Conservation (phyloP, 2,329 filamentous ascomycete genomes). For the Pseudogymnoascus sp. region DNA sequence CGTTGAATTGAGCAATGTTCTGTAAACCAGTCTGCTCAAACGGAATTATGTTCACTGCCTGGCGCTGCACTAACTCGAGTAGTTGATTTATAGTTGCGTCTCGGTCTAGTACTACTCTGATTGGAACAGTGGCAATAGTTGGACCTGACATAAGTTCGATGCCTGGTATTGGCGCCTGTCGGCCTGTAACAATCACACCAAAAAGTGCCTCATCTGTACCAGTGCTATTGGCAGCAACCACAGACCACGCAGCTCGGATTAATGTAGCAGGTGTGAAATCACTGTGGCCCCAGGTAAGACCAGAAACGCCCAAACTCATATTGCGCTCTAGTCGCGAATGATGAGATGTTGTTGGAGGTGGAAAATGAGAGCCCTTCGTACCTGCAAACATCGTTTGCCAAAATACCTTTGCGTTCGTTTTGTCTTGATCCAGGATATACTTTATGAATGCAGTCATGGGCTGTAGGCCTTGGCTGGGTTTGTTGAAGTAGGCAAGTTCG, state of each 20-base stretch:
- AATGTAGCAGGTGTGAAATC: constrained; percentile 25
- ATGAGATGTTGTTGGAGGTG: neutral
- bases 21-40: constrained; percentile 39
- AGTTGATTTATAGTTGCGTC: neutral
- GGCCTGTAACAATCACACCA: constrained; percentile 35
- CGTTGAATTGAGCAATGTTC: constrained; percentile 17
- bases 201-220: constrained; percentile 33
- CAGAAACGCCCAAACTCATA: neutral
- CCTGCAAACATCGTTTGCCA: neutral
- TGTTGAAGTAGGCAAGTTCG: neutral
- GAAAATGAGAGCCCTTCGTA: neutral
- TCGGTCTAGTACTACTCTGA: constrained; percentile 24
- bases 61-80: constrained; percentile 12
- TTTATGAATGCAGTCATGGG: constrained; percentile 1
- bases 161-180: constrained; percentile 31
- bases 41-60: constrained; percentile 41
- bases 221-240: constrained; percentile 31
- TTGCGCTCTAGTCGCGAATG: neutral
- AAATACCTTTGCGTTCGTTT: neutral
- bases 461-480: neutral
- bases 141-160: constrained; percentile 37
- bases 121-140: constrained; percentile 36
- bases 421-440: constrained; percentile 1
- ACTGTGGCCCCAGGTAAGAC: neutral
- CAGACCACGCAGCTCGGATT: constrained; percentile 35